phyloP scores from a whole-genome alignment of 2,329 filamentous ascomycete species.

The Cladorrhinum sp. region DNA sequence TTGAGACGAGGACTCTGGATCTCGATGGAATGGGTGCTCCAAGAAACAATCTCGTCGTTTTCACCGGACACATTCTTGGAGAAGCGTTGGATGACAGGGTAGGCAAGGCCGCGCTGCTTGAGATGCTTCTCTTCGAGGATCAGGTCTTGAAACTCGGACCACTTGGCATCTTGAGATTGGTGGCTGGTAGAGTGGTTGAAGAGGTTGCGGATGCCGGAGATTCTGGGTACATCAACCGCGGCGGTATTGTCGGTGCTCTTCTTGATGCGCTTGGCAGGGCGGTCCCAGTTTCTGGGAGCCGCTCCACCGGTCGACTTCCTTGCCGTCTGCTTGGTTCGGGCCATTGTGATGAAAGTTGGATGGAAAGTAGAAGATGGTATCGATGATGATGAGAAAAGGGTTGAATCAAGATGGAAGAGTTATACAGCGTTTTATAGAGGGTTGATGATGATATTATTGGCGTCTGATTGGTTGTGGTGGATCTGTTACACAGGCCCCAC shows the following conservation, averaged over 20 bases:
- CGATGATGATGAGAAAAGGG: background rate
- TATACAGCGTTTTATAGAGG: background rate
- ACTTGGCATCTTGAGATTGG: slow-evolving; percentile 5
- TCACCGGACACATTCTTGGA: slow-evolving; percentile 1
- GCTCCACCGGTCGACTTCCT: too few relatives aligned
- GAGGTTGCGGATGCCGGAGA: slow-evolving; percentile 3
- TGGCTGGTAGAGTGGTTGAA: slow-evolving; percentile 5
- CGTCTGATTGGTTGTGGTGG: background rate
- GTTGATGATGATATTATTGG: background rate
- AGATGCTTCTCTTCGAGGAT: slow-evolving; percentile 12
- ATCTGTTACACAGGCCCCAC: background rate
- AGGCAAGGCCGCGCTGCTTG: slow-evolving; percentile 7
- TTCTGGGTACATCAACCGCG: background rate
- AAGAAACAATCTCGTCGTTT: background rate
- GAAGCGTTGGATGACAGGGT: slow-evolving; percentile 9
- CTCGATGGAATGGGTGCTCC: slow-evolving; percentile 5
- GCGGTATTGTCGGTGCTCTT: background rate
- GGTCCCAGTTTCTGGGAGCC: too few relatives aligned
- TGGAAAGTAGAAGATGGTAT: background rate
- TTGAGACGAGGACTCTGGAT: slow-evolving; percentile 7
- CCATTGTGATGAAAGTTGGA: background rate
- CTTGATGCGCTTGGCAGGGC: background rate
- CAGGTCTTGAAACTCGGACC: slow-evolving; percentile 11
- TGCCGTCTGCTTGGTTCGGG: background rate
- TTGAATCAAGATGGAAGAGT: background rate